Evolutionary conservation across 768 basidiomycete genomes (phyloP).

Genomic region (Auricularia sp.): DNA sequence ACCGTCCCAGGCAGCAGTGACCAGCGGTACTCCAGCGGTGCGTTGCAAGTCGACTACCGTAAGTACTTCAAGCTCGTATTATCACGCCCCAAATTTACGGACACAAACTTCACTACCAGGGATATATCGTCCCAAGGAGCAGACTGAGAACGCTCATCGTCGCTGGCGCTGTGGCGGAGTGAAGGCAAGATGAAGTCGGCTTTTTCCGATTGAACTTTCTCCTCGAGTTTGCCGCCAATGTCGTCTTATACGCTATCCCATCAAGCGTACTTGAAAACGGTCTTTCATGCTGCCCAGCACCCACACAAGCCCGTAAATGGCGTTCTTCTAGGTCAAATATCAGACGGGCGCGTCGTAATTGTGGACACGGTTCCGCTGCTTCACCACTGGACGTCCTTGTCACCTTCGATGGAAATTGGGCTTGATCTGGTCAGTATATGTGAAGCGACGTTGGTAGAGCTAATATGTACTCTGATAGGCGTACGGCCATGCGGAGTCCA

Average conservation of each 20-base stretch:
- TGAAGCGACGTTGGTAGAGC: background rate
- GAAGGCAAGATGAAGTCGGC: no score
- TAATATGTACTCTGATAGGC: constrained; percentile 31
- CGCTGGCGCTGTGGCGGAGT: no score
- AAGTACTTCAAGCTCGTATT: no score
- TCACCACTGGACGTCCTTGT: constrained; percentile 77
- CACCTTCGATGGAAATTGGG: constrained; percentile 80
- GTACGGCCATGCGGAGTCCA: constrained; percentile 44
- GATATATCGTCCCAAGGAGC: no score
- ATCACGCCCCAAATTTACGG: no score
- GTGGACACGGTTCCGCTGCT: constrained; percentile 65
- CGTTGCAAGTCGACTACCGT: no score
- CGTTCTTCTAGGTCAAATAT: constrained; percentile 53
- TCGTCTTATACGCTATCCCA: constrained; percentile 41
- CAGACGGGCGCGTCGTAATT: constrained; percentile 30
- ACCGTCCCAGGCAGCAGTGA: no score
- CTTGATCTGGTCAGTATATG: constrained; percentile 54
- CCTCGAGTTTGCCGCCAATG: background rate
- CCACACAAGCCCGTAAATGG: constrained; percentile 70
- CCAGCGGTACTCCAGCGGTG: no score
- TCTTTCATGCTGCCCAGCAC: constrained; percentile 72
- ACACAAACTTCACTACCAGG: no score
- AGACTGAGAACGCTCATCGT: no score
- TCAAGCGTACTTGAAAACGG: constrained; percentile 60
- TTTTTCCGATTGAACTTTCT: no score